Percentiles rank a stretch among this genome's conserved stretches.
phyloP scores from a whole-genome alignment of 805 yeast species.

The Candida easanensis region DNA sequence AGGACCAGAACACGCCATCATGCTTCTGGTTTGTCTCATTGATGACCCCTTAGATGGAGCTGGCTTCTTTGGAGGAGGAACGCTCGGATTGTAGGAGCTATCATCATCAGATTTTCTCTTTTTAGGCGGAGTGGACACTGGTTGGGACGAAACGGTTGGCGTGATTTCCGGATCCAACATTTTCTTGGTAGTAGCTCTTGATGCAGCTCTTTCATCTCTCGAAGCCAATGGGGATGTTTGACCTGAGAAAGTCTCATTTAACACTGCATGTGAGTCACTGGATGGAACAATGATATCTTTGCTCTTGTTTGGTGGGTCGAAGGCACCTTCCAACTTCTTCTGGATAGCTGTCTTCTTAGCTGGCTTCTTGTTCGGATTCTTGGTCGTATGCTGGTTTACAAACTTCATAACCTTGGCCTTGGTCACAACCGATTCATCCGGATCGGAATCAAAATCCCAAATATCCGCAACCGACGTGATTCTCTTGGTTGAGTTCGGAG shows the following conservation, averaged over 20 bases:
- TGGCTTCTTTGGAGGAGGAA: background rate
- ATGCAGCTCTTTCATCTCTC: constrained; percentile 4
- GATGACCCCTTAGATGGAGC: background rate
- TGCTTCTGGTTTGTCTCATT: background rate
- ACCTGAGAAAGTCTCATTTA: constrained; percentile 15
- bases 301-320: background rate
- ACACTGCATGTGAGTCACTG: constrained; percentile 1
- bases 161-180: background rate
- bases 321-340: constrained; percentile 10
- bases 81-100: background rate
- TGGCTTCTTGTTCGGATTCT: background rate
- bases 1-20: too few species aligned
- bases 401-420: constrained; percentile 10
- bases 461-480: constrained; percentile 12
- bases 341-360: constrained; percentile 3
- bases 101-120: constrained; percentile 1
- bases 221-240: constrained; percentile 17
- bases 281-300: constrained; percentile 7
- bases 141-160: background rate
- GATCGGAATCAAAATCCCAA: constrained; percentile 26
- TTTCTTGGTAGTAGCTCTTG: constrained; percentile 4
- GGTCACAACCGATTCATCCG: background rate
- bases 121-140: background rate
- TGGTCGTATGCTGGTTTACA: background rate
- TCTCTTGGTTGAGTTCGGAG: background rate